Conservation (phyloP, 345 rosid species). For the Psidium guajava region DNA sequence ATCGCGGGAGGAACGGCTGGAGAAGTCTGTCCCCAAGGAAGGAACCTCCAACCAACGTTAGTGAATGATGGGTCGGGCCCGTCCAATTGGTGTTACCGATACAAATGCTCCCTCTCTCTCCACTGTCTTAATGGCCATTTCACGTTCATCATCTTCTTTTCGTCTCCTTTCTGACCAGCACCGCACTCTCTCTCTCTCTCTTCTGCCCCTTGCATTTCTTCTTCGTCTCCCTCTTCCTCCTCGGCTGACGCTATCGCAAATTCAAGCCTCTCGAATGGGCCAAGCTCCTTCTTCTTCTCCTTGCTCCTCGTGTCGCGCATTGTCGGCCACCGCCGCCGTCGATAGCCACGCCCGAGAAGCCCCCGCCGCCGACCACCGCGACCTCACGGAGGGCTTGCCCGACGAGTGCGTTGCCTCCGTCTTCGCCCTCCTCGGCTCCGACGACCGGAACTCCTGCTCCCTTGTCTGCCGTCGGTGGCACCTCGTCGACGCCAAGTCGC, state of each 20-base stretch:
- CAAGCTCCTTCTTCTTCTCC: slow-evolving; percentile 8
- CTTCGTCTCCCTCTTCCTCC: neutral
- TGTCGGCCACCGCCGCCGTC: neutral
- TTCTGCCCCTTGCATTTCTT: neutral
- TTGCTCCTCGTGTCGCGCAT: neutral
- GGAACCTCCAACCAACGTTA: neutral
- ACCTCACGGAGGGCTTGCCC: slow-evolving; percentile 8
- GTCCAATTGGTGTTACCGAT: neutral
- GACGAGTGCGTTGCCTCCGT: slow-evolving; percentile 22
- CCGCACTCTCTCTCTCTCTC: neutral
- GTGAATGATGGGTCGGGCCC: neutral
- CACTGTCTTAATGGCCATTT: neutral
- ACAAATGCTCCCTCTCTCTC: neutral
- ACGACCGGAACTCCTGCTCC: slow-evolving; percentile 22
- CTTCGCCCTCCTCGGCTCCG: slow-evolving; percentile 6
- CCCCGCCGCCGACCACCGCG: neutral
- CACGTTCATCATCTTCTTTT: neutral
- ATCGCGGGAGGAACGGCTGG: neutral
- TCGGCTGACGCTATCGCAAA: neutral
- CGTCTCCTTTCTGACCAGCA: neutral
- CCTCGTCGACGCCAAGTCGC: slow-evolving; percentile 12
- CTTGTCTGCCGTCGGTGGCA: slow-evolving; percentile 26
- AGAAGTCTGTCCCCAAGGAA: neutral
- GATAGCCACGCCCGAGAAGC: neutral
- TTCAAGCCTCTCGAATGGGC: slow-evolving; percentile 8